Conservation (phyloP, 2,329 filamentous ascomycete genomes). For the Aspergillus neotritici region DNA sequence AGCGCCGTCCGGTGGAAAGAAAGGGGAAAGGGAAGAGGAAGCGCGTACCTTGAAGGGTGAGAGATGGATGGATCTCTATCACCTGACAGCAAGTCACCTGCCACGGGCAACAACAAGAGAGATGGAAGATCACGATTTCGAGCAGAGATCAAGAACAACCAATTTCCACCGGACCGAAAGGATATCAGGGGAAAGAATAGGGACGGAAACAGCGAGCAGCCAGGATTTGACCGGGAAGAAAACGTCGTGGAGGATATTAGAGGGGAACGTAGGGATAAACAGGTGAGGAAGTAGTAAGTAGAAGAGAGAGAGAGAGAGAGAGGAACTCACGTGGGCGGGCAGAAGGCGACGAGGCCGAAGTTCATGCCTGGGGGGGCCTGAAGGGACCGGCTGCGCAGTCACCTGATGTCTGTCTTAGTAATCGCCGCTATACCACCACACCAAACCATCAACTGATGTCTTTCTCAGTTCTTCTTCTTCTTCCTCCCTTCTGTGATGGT, state of each 20-base stretch:
- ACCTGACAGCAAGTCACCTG: conserved; percentile 43
- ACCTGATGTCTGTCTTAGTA: conserved; percentile 24
- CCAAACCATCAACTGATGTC: too few species aligned
- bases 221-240: conserved; percentile 16
- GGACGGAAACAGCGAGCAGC: conserved; percentile 9
- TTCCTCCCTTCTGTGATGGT: not conserved
- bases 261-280: conserved; percentile 25
- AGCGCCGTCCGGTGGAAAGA: conserved; percentile 13
- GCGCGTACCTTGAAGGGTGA: conserved; percentile 8
- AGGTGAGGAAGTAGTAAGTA: conserved; percentile 27
- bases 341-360: conserved; percentile 18
- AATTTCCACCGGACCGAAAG: conserved; percentile 14
- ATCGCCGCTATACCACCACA: too few species aligned
- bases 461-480: too few species aligned
- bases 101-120: conserved; percentile 36
- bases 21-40: conserved; percentile 13
- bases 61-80: conserved; percentile 32
- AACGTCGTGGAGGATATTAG: conserved; percentile 17
- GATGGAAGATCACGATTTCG: conserved; percentile 22
- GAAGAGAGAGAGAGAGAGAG: conserved; percentile 20
- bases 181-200: conserved; percentile 4
- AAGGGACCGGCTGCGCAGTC: conserved; percentile 26
- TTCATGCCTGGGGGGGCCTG: conserved; percentile 13
- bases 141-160: conserved; percentile 18
- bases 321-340: conserved; percentile 35